These are phyloP conservation scores for Blastobotrys ciferrii DNA, from an alignment of 1,139 yeast genomes.

Conservation along the genomic window DNA sequence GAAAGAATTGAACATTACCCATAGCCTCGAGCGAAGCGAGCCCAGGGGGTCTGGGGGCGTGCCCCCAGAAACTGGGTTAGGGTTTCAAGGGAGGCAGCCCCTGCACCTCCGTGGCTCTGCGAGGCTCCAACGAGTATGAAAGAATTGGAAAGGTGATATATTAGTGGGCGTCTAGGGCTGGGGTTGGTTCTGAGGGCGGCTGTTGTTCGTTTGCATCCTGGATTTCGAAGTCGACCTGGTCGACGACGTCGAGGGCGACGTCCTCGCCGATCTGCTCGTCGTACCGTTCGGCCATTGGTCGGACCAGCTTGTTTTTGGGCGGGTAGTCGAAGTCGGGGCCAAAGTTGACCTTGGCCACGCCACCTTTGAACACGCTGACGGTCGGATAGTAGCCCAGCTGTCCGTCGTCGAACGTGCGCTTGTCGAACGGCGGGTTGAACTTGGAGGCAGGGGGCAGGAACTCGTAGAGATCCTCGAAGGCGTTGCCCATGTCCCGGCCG, in stretches of 20 bases:
- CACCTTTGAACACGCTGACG: constrained; percentile 78
- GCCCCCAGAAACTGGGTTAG: too few species aligned
- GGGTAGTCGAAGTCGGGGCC: constrained; percentile 65
- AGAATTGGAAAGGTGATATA: too few species aligned
- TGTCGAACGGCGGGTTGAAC: constrained; percentile 26
- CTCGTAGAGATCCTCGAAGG: constrained; percentile 67
- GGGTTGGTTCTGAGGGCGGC: too few species aligned
- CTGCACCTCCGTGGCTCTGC: too few species aligned
- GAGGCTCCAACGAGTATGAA: too few species aligned
- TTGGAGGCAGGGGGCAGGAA: constrained; percentile 73
- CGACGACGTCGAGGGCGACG: constrained; percentile 76
- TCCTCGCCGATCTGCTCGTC: constrained; percentile 76
- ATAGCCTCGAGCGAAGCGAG: too few species aligned
- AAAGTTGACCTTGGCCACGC: constrained; percentile 65
- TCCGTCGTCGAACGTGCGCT: constrained; percentile 61
- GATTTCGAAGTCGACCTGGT: constrained; percentile 74
- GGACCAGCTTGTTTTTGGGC: constrained; percentile 27
- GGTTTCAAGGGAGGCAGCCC: too few species aligned
- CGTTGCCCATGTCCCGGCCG: constrained; percentile 63
- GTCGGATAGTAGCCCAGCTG: constrained; percentile 89
- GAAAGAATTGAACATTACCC: too few species aligned
- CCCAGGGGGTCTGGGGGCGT: too few species aligned
- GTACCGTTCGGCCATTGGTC: constrained; percentile 60
- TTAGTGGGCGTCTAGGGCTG: too few species aligned
- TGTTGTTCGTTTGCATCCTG: constrained; percentile 39